Conservation (phyloP, 306 rosid genomes). For the Cicer bijugum region DNA sequence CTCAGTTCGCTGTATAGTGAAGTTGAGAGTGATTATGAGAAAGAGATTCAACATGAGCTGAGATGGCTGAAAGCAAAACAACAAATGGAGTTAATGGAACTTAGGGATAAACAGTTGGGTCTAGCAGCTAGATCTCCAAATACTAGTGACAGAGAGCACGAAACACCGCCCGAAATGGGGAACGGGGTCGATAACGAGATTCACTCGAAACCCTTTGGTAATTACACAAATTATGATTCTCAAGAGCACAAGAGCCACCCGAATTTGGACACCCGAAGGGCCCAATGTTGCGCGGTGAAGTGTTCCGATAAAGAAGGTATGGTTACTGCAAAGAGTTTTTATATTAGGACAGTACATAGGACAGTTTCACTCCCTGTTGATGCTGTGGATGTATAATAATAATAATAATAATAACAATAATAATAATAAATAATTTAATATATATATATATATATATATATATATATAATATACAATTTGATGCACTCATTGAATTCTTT, state of each 20-base stretch:
- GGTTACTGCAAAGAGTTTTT: conserved; percentile 47
- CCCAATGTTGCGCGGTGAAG: conserved; percentile 53
- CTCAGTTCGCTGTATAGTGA: conserved; percentile 47
- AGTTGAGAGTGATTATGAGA: conserved; percentile 48
- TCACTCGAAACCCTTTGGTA: conserved; percentile 45
- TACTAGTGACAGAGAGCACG: conserved; percentile 40
- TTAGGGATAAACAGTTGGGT: conserved; percentile 56
- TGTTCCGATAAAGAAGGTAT: conserved; percentile 47
- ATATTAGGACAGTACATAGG: conserved; percentile 61
- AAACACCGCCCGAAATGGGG: conserved; percentile 41
- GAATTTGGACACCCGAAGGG: conserved; percentile 54
- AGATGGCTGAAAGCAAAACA: conserved; percentile 81
- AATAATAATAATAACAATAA: too few relatives aligned
- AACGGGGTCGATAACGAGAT: conserved; percentile 38
- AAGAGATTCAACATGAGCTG: conserved; percentile 60
- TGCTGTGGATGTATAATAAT: conserved; percentile 65
- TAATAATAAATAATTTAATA: too few relatives aligned
- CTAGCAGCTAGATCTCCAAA: conserved; percentile 49
- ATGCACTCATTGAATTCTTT: conserved; percentile 55
- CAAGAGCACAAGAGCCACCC: conserved; percentile 52
- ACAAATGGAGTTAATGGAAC: conserved; percentile 65
- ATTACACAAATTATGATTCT: conserved; percentile 39
- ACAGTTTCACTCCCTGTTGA: conserved; percentile 82
- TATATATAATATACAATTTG: neutral
- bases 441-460: too few relatives aligned